A percentile compares a stretch with the other conserved stretches of the same genome.
Evolutionary conservation across 257 asterid species (phyloP).

Genomic region (Hygrophila difformis): DNA sequence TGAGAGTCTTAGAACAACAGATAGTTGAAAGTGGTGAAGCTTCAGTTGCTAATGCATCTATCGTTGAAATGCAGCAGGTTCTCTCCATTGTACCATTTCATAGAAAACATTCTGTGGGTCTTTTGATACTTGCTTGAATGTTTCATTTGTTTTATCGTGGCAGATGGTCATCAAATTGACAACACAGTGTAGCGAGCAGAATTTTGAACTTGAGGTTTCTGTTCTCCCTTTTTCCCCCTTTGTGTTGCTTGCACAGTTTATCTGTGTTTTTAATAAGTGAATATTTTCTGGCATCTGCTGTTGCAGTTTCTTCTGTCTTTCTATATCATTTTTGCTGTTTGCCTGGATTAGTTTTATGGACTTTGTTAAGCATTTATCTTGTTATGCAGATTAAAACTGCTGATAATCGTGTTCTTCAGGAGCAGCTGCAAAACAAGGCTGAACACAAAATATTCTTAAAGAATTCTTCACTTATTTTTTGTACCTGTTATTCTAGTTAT

Average conservation of each 20-base stretch:
- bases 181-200: constrained; percentile 79
- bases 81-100: constrained; percentile 9
- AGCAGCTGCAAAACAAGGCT: constrained; percentile 88
- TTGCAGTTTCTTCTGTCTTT: no score
- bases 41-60: constrained; percentile 68
- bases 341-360: background rate
- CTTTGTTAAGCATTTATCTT: constrained; percentile 22
- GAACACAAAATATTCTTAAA: background rate
- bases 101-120: background rate
- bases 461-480: background rate
- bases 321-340: no score
- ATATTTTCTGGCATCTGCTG: background rate
- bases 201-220: constrained; percentile 89
- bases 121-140: constrained; percentile 2
- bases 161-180: constrained; percentile 77
- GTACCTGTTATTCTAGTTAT: background rate
- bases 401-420: constrained; percentile 89
- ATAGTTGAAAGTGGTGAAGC: constrained; percentile 82
- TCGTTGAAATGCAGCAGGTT: constrained; percentile 96
- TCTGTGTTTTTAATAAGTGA: constrained; percentile 12
- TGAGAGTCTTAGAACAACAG: constrained; percentile 73
- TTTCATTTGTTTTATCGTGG: constrained; percentile 9
- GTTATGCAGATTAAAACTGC: constrained; percentile 83
- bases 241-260: background rate
- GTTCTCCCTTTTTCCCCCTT: background rate